Conservation (phyloP, 306 rosid species). For the Lupinus albus region DNA sequence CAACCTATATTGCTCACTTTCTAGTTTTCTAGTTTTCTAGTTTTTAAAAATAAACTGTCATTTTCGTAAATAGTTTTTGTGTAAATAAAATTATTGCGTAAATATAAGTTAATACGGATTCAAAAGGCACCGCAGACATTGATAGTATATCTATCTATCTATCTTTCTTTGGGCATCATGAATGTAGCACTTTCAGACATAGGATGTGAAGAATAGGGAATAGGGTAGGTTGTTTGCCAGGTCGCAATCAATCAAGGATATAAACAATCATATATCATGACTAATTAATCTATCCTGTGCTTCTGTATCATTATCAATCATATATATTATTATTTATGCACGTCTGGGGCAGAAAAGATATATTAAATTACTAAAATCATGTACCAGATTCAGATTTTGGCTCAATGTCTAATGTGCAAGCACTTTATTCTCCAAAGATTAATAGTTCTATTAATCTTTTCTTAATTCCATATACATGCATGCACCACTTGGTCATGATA, state of each 20-base stretch:
- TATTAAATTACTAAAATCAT: constrained; percentile 64
- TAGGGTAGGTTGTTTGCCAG: constrained; percentile 50
- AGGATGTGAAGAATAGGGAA: constrained; percentile 43
- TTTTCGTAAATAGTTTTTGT: no score
- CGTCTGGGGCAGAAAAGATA: constrained; percentile 40
- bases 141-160: background rate
- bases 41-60: background rate
- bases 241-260: constrained; percentile 51
- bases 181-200: constrained; percentile 38
- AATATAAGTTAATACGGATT: no score
- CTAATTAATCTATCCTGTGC: constrained; percentile 23
- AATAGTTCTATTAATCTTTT: constrained; percentile 31
- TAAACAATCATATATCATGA: constrained; percentile 22
- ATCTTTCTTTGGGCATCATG: constrained; percentile 12
- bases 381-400: constrained; percentile 33
- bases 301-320: constrained; percentile 41
- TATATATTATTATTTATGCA: constrained; percentile 5
- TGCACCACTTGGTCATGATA: constrained; percentile 34
- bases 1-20: background rate
- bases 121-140: constrained; percentile 15
- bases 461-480: constrained; percentile 23
- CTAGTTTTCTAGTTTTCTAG: background rate
- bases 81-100: no score
- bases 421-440: constrained; percentile 50
- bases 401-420: constrained; percentile 63